These are phyloP conservation scores for Boletus chippewaensis DNA, from an alignment of 1,284 basidiomycete genomes.

Conservation along the genomic window DNA sequence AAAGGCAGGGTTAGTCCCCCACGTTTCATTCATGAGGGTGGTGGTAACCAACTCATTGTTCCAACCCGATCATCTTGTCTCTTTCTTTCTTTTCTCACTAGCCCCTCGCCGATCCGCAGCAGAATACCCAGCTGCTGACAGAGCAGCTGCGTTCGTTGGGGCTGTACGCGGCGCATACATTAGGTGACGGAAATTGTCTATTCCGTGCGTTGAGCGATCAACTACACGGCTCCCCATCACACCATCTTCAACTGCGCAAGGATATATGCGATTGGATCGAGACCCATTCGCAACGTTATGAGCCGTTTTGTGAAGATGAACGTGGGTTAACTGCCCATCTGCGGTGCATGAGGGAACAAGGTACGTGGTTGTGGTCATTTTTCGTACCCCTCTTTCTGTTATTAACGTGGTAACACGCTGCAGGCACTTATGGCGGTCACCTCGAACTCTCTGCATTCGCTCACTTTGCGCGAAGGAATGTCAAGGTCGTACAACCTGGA, in stretches of 20 bases:
- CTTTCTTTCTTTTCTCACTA: conserved; percentile 23
- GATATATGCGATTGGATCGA: conserved; percentile 82
- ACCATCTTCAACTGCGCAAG: conserved; percentile 64
- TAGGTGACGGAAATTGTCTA: conserved; percentile 85
- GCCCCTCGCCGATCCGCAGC: conserved; percentile 57
- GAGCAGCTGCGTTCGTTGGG: conserved; percentile 67
- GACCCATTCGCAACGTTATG: conserved; percentile 64
- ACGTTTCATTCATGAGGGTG: conserved; percentile 24
- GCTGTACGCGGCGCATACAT: conserved; percentile 69
- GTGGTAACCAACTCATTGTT: conserved; percentile 16
- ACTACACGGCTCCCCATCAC: conserved; percentile 68
- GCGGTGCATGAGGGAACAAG: conserved; percentile 68
- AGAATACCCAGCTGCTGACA: conserved; percentile 59
- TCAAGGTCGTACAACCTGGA: conserved; percentile 89
- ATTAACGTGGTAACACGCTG: conserved; percentile 12
- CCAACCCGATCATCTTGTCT: conserved; percentile 14
- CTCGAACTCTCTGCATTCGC: conserved; percentile 88
- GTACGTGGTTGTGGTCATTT: conserved; percentile 35
- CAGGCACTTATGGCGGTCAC: conserved; percentile 87
- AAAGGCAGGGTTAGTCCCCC: conserved; percentile 46
- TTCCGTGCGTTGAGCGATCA: conserved; percentile 81
- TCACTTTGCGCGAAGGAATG: conserved; percentile 67
- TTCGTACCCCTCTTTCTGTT: neutral
- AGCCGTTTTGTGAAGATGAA: conserved; percentile 85
- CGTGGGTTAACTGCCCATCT: conserved; percentile 67